phyloP scores from a whole-genome alignment of 177 flowering plant species.

The Tripterygium wilfordii region DNA sequence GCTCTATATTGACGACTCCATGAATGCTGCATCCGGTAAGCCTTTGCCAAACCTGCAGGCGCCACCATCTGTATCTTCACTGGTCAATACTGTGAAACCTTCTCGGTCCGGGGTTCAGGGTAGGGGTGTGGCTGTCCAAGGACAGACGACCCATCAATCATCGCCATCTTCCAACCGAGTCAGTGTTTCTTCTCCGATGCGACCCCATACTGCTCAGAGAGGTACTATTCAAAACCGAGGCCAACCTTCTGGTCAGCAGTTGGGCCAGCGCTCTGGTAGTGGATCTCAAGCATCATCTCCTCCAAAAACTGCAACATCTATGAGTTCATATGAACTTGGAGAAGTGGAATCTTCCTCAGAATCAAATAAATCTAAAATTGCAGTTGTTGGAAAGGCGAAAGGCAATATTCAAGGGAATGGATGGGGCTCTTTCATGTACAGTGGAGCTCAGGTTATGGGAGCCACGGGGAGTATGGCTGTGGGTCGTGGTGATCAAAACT shows the following conservation, averaged over 20 bases:
- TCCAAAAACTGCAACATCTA: slow-evolving; percentile 36
- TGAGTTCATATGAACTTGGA: slow-evolving; percentile 43
- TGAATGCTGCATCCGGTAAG: slow-evolving; percentile 38
- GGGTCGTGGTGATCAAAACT: slow-evolving; percentile 76
- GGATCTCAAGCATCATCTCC: slow-evolving; percentile 65
- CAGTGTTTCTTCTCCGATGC: slow-evolving; percentile 30
- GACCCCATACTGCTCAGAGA: slow-evolving; percentile 28
- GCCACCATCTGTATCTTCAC: slow-evolving; percentile 37
- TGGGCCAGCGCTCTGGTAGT: slow-evolving; percentile 38
- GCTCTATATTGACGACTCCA: slow-evolving; percentile 44
- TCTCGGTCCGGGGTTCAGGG: slow-evolving; percentile 46
- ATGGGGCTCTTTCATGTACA: slow-evolving; percentile 61
- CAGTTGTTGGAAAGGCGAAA: slow-evolving; percentile 69
- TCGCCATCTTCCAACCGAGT: slow-evolving; percentile 33
- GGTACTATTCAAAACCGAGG: slow-evolving; percentile 37
- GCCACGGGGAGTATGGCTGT: slow-evolving; percentile 56
- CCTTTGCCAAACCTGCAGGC: slow-evolving; percentile 31
- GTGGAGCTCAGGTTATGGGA: slow-evolving; percentile 71
- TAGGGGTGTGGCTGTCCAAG: slow-evolving; percentile 35
- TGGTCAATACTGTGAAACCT: slow-evolving; percentile 27
- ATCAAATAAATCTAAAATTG: slow-evolving; percentile 50
- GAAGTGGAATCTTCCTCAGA: slow-evolving; percentile 53
- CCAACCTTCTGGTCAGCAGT: slow-evolving; percentile 43
- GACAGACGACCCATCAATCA: slow-evolving; percentile 45
- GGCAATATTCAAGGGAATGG: slow-evolving; percentile 55